Percentiles rank a stretch among this genome's conserved stretches.
Conservation (phyloP, 352 stramenopile genomes). For the Globisporangium recalcitrans region DNA sequence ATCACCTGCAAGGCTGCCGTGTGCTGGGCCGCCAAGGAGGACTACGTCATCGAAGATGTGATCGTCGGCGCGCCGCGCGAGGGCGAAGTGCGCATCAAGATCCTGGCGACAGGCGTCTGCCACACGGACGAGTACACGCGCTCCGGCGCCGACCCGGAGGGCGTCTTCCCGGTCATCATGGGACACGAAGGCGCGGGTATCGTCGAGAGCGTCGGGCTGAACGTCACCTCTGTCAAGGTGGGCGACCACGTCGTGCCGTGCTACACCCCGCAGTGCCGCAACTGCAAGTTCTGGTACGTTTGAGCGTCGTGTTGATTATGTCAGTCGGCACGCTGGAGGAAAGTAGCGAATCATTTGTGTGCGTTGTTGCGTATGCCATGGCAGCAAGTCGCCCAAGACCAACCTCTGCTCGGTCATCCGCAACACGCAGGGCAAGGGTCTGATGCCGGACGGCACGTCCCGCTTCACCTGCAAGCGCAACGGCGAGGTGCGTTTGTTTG, state of each 20-base stretch:
- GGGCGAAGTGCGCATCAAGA: slow-evolving; percentile 81
- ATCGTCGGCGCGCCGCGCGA: slow-evolving; percentile 57
- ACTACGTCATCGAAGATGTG: slow-evolving; percentile 81
- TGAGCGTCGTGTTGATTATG: too few species aligned
- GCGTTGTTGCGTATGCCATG: neutral
- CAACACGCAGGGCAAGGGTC: slow-evolving; percentile 62
- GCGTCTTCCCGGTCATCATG: slow-evolving; percentile 86
- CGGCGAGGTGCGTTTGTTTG: slow-evolving; percentile 33
- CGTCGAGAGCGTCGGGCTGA: slow-evolving; percentile 75
- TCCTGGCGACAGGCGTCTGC: slow-evolving; percentile 80
- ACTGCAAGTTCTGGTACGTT: slow-evolving; percentile 83
- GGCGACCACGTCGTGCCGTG: slow-evolving; percentile 94
- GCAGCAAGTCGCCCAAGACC: slow-evolving; percentile 77
- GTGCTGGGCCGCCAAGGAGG: slow-evolving; percentile 81
- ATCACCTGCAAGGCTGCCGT: slow-evolving; percentile 90
- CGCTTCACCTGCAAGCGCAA: slow-evolving; percentile 87
- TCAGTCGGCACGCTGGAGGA: too few species aligned
- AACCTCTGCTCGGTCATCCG: slow-evolving; percentile 86
- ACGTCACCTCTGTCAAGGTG: slow-evolving; percentile 77
- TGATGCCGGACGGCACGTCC: slow-evolving; percentile 81
- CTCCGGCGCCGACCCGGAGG: slow-evolving; percentile 71
- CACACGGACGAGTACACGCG: slow-evolving; percentile 88
- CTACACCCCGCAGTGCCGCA: slow-evolving; percentile 91
- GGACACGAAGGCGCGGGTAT: slow-evolving; percentile 81
- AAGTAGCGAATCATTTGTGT: neutral